A percentile compares a stretch with the other conserved stretches of the same genome.
Evolutionary conservation across 805 yeast species (phyloP).

Genomic region (Saccharomyces kudriavzevii): DNA sequence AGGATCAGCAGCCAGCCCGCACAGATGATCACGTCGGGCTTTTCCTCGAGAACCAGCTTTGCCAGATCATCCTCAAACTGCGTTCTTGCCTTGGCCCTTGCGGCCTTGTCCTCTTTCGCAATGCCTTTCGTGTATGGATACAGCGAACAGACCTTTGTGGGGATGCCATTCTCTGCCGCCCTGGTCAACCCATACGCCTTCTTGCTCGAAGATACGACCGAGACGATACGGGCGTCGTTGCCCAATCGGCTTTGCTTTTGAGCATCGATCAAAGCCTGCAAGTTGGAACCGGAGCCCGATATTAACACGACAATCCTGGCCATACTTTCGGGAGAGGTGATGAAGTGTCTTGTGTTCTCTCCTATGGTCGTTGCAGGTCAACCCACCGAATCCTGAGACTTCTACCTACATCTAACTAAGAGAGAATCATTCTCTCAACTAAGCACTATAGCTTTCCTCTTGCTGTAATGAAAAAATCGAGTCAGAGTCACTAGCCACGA

Average conservation of each 20-base stretch:
- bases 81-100: conserved; percentile 54
- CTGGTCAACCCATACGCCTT: conserved; percentile 83
- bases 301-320: conserved; percentile 56
- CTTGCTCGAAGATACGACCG: conserved; percentile 77
- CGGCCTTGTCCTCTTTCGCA: conserved; percentile 56
- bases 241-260: conserved; percentile 30
- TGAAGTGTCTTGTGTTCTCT: conserved; percentile 1
- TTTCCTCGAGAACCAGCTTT: conserved; percentile 46
- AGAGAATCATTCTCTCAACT: not conserved
- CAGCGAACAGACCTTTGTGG: conserved; percentile 64
- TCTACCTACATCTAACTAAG: not conserved
- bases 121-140: conserved; percentile 66
- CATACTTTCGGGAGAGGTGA: conserved; percentile 11
- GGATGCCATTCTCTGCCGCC: conserved; percentile 61
- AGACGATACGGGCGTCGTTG: conserved; percentile 46
- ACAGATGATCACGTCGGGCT: conserved; percentile 85
- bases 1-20: conserved; percentile 98
- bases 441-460: not conserved
- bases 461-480: not conserved
- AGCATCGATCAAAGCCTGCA: conserved; percentile 89
- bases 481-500: not conserved
- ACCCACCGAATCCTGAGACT: not conserved
- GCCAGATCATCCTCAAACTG: conserved; percentile 76
- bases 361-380: not conserved
- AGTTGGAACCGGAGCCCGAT: conserved; percentile 92